These are phyloP conservation scores for Penicillium daleae DNA, from an alignment of 495 filamentous ascomycete genomes.

Conservation along the genomic window DNA sequence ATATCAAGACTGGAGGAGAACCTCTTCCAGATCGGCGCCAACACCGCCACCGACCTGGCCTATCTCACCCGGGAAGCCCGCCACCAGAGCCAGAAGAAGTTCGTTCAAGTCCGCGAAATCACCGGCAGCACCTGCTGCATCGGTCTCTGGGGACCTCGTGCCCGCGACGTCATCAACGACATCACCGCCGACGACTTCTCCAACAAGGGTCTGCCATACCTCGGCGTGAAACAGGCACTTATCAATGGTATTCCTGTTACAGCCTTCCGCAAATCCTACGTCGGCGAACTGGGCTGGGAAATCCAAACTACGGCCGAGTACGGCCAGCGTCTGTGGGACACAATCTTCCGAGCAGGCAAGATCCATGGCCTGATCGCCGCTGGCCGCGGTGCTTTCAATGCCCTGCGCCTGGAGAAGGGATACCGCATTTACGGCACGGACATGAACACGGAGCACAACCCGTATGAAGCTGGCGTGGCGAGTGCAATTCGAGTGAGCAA, in stretches of 20 bases:
- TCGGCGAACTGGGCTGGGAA: conserved; percentile 57
- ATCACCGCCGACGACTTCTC: conserved; percentile 45
- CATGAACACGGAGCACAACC: conserved; percentile 53
- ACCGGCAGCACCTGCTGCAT: conserved; percentile 55
- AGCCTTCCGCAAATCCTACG: conserved; percentile 48
- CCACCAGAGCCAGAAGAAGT: conserved; percentile 37
- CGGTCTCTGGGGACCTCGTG: conserved; percentile 55
- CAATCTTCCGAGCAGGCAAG: conserved; percentile 47
- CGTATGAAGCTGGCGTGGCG: conserved; percentile 50
- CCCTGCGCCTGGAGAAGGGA: conserved; percentile 53
- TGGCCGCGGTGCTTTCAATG: conserved; percentile 52
- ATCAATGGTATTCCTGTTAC: conserved; percentile 48
- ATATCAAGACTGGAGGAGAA: conserved; percentile 41
- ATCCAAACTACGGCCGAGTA: conserved; percentile 52
- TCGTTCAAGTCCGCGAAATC: conserved; percentile 51
- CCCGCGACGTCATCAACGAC: conserved; percentile 39
- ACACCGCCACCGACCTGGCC: conserved; percentile 46
- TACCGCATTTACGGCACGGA: conserved; percentile 48
- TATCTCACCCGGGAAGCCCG: conserved; percentile 49
- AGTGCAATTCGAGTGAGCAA: conserved; percentile 39
- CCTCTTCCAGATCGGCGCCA: conserved; percentile 52
- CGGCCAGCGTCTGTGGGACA: conserved; percentile 51
- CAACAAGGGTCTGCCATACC: conserved; percentile 43
- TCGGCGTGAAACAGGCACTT: conserved; percentile 38
- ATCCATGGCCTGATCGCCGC: conserved; percentile 50